Evolutionary conservation across 495 filamentous ascomycete genomes (phyloP), one percentile per base, ranked within the genome.

Genomic region (Aspergillus ellipticus): DNA sequence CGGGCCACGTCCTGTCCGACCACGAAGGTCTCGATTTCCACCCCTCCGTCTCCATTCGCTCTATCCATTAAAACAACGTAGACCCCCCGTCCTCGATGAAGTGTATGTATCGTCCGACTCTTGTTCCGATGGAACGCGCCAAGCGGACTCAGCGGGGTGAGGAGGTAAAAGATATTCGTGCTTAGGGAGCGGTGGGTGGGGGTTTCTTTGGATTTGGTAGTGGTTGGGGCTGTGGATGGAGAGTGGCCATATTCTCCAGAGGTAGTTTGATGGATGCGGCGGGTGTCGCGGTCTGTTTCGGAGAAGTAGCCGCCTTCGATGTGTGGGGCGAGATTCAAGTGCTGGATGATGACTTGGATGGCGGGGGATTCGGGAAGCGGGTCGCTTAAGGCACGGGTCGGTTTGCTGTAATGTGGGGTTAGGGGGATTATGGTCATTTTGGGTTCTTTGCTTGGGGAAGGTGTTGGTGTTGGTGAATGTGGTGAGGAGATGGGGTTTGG

Each of bases 261-360:
- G 24, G 3, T 28, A 3, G 3, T 28, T 3, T 7, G 24, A 7
- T 4, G 24, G 24, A 28, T 28, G 24, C 24, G 24, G 24, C 24
- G 24, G 7, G 7, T 7, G 58, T 81, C 74, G 19, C 79, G 78
- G 68, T 89, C 80, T 6, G 82, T 87, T 64, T 85, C 83, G 43
- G 61, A 66, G 61, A 82, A 88, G 67, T 82, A 89, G 37, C 84
- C 86, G 42, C 85, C 85, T 72, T 86, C 84, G 56, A 81, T 69
- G 65, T 88, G 84, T 15, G 74, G 67, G 19, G 65, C 54, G 4
- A 85, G 69, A 24, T 65, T 19, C 20, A 87, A 71, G 21, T 49
- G 6, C 13, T 31, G 22, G 21, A 49, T 49, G 3, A 31, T 11
- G 21, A 6, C 10, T 17, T 31, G 46, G 46, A 49, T 17, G 6